Evolutionary conservation across 805 yeast genomes (phyloP).

Genomic region (Ogataea thermomethanolica): DNA sequence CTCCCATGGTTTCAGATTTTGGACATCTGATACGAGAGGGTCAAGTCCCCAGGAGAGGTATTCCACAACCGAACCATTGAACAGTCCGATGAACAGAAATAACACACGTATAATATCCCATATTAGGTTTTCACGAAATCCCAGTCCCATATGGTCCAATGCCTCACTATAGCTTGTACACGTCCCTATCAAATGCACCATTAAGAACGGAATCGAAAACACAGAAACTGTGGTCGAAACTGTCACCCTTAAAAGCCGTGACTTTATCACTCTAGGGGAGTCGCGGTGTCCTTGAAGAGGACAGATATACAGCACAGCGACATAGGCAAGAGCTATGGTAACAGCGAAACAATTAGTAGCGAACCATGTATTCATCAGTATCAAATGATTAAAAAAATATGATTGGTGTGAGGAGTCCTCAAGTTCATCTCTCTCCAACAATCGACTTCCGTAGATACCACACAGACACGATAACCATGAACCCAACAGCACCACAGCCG

Average conservation of each 20-base stretch:
- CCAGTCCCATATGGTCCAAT: slow-evolving; percentile 18
- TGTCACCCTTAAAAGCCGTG: slow-evolving; percentile 39
- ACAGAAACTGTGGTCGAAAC: slow-evolving; percentile 32
- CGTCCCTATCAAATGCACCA: slow-evolving; percentile 19
- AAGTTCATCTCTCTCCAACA: slow-evolving; percentile 8
- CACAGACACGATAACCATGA: slow-evolving; percentile 58
- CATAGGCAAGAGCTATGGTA: slow-evolving; percentile 44
- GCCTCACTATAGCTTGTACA: slow-evolving; percentile 11
- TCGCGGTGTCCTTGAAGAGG: slow-evolving; percentile 34
- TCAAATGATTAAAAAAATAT: neutral
- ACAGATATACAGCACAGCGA: slow-evolving; percentile 37
- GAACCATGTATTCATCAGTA: neutral
- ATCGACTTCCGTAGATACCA: slow-evolving; percentile 59
- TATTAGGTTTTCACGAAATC: slow-evolving; percentile 9
- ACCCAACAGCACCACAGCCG: slow-evolving; percentile 67
- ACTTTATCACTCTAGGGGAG: slow-evolving; percentile 40
- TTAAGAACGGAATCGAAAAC: slow-evolving; percentile 31
- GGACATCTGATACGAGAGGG: slow-evolving; percentile 2
- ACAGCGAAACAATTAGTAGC: slow-evolving; percentile 28
- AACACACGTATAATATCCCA: slow-evolving; percentile 21
- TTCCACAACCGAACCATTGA: slow-evolving; percentile 47
- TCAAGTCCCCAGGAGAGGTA: slow-evolving; percentile 25
- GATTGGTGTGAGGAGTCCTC: slow-evolving; percentile 4
- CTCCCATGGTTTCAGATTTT: slow-evolving; percentile 20
- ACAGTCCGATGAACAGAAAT: slow-evolving; percentile 38